A percentile compares a stretch with the other conserved stretches of the same genome.
Conservation (phyloP, 2,329 filamentous ascomycete species). For the Talaromyces pinophilus region DNA sequence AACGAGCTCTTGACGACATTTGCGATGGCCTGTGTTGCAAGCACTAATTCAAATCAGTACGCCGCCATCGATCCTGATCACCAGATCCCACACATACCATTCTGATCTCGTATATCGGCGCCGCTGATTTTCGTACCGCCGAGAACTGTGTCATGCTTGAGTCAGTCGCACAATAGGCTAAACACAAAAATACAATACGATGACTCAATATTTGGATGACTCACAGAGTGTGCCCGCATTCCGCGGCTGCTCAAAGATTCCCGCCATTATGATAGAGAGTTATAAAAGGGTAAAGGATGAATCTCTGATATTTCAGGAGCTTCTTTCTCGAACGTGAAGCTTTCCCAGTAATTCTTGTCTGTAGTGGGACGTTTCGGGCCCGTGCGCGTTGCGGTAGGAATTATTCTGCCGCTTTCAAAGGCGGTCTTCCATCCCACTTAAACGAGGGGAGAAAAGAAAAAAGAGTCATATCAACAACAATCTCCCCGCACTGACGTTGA, state of each 20-base stretch:
- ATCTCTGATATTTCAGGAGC: constrained; percentile 12
- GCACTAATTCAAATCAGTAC: constrained; percentile 57
- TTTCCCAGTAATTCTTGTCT: constrained; percentile 19
- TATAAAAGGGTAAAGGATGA: neutral
- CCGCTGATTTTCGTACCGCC: constrained; percentile 97
- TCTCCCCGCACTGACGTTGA: constrained; percentile 9
- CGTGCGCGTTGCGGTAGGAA: constrained; percentile 36
- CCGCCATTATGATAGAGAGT: constrained; percentile 65
- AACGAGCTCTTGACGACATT: constrained; percentile 99
- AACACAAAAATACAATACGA: neutral
- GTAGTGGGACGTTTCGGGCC: constrained; percentile 21
- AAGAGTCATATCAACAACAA: constrained; percentile 8
- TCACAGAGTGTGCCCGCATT: constrained; percentile 86
- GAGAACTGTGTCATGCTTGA: constrained; percentile 62
- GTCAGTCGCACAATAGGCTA: constrained; percentile 25
- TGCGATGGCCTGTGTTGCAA: constrained; percentile 93
- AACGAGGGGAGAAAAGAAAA: constrained; percentile 29
- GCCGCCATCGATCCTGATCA: neutral
- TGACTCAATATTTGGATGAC: constrained; percentile 31
- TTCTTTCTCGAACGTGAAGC: constrained; percentile 18
- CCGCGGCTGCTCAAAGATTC: constrained; percentile 92
- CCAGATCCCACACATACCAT: constrained; percentile 60
- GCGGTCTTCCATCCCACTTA: constrained; percentile 49
- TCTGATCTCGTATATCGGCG: constrained; percentile 94
- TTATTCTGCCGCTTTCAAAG: constrained; percentile 41